Evolutionary conservation across 1,284 basidiomycete genomes (phyloP).

Genomic region (Boletus smithii): DNA sequence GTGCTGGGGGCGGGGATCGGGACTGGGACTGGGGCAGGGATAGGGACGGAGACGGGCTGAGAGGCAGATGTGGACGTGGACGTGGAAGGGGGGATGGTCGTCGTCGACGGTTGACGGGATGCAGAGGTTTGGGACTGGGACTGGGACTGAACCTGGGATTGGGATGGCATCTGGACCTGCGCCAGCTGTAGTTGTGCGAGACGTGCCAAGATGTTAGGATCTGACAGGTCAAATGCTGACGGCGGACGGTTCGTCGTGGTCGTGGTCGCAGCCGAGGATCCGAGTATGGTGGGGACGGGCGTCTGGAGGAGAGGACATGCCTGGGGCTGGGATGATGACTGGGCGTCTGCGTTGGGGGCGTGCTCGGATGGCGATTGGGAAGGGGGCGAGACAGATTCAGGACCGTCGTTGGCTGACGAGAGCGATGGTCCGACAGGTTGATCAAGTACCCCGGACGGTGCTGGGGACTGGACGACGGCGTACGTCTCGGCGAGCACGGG

Average conservation of each 20-base stretch:
- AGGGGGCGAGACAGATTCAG: slow-evolving; percentile 3
- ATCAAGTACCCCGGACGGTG: slow-evolving; percentile 9
- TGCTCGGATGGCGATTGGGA: slow-evolving; percentile 10
- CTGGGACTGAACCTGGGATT: too few relatives aligned
- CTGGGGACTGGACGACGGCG: background rate
- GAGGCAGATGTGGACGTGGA: slow-evolving; percentile 2
- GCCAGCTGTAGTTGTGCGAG: slow-evolving; percentile 27
- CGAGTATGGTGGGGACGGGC: background rate
- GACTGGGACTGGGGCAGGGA: background rate
- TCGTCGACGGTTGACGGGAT: too few relatives aligned
- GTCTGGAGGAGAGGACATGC: background rate
- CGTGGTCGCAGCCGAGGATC: background rate
- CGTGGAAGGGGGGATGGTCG: too few relatives aligned
- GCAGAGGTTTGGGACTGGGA: slow-evolving; percentile 10
- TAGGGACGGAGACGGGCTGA: background rate
- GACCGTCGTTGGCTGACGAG: background rate
- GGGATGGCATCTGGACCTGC: too few relatives aligned
- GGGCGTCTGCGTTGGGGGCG: slow-evolving; percentile 2
- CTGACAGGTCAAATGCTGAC: slow-evolving; percentile 20
- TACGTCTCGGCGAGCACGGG: slow-evolving; percentile 6
- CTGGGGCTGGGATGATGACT: too few relatives aligned
- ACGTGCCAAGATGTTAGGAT: slow-evolving; percentile 24
- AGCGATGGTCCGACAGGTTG: slow-evolving; percentile 5
- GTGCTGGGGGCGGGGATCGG: background rate
- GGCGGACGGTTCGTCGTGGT: slow-evolving; percentile 2